Conservation (phyloP, 805 yeast species). For the Ogataea populi-albae region DNA sequence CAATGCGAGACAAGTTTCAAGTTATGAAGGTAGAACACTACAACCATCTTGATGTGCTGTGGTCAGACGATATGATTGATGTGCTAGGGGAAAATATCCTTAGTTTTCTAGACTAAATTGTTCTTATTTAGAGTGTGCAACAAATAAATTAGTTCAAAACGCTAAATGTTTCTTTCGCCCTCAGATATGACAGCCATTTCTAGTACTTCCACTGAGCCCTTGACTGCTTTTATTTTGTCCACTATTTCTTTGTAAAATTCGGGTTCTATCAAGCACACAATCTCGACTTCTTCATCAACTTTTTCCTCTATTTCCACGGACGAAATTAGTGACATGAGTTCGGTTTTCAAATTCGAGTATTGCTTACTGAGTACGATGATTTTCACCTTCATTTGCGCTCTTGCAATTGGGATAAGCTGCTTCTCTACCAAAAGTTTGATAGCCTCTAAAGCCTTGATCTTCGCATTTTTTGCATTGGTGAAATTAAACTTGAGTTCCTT, state of each 20-base stretch:
- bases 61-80: conserved; percentile 79
- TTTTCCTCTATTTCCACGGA: conserved; percentile 29
- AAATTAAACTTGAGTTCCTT: conserved; percentile 76
- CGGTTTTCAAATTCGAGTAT: conserved; percentile 37
- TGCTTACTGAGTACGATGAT: conserved; percentile 56
- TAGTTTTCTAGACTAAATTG: conserved; percentile 26
- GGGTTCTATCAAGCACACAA: conserved; percentile 78
- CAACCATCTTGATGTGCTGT: conserved; percentile 85
- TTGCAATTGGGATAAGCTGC: conserved; percentile 87
- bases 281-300: conserved; percentile 18
- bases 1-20: conserved; percentile 35
- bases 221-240: conserved; percentile 55
- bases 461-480: conserved; percentile 56
- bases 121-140: conserved; percentile 4
- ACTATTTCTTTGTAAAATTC: conserved; percentile 72
- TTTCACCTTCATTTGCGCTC: conserved; percentile 90
- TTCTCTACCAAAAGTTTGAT: conserved; percentile 70
- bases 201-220: conserved; percentile 74
- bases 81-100: conserved; percentile 55
- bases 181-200: conserved; percentile 86
- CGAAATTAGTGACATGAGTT: conserved; percentile 31
- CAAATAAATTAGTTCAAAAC: background rate
- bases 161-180: conserved; percentile 32
- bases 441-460: conserved; percentile 88
- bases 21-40: conserved; percentile 55